phyloP scores from a whole-genome alignment of 169 alveolate genomes.

The Blepharisma undulans region DNA sequence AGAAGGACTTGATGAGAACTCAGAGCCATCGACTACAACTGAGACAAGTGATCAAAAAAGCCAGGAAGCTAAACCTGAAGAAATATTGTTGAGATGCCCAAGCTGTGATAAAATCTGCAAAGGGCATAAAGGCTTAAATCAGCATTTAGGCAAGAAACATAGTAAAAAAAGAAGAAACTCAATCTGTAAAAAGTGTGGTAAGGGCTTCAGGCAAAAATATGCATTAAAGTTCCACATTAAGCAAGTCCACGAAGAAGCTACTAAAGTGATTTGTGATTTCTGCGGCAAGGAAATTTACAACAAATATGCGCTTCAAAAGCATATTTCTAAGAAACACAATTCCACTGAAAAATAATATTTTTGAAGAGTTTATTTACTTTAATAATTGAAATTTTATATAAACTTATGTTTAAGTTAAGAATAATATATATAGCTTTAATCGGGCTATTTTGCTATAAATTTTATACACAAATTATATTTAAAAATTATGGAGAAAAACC shows the following conservation, averaged over 20 bases:
- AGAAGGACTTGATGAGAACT: not conserved
- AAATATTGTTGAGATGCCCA: not conserved
- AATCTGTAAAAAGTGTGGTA: not conserved
- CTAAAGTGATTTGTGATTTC: not conserved
- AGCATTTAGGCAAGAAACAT: slow-evolving; percentile 2
- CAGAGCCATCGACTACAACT: not conserved
- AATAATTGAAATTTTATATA: not conserved
- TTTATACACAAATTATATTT: too few relatives aligned
- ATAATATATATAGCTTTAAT: too few relatives aligned
- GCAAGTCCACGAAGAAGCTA: slow-evolving; percentile 7
- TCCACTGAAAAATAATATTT: not conserved
- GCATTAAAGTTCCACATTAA: slow-evolving; percentile 6
- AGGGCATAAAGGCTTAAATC: not conserved
- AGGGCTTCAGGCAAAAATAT: slow-evolving; percentile 4
- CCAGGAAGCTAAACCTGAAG: not conserved
- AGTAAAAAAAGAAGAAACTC: not conserved
- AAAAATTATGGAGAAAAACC: too few relatives aligned
- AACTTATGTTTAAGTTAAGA: too few relatives aligned
- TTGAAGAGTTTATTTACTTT: not conserved
- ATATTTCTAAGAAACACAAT: not conserved
- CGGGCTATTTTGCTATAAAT: not conserved
- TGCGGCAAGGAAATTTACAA: not conserved
- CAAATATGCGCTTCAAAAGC: not conserved
- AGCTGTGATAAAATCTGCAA: not conserved
- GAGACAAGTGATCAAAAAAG: not conserved